Percentiles rank a stretch among this genome's conserved stretches.
phyloP scores from a whole-genome alignment of 441 rosid genomes.

The Populus tomentosa region DNA sequence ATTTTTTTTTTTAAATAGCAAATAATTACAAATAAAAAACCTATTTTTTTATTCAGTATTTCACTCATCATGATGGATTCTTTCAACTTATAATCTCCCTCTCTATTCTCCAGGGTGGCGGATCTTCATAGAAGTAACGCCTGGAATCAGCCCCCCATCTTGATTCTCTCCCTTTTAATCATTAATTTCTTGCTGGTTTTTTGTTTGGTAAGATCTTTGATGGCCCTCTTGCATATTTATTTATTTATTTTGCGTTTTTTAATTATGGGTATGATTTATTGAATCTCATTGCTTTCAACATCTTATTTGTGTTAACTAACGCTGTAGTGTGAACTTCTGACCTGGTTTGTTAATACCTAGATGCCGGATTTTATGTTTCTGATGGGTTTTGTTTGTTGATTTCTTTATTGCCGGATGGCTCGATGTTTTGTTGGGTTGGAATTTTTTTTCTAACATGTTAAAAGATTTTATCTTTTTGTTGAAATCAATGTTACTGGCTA shows the following conservation, averaged over 20 bases:
- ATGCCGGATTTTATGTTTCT: slow-evolving; percentile 11
- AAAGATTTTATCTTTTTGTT: not conserved
- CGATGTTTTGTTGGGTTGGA: not conserved
- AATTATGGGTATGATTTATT: not conserved
- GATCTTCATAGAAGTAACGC: slow-evolving; percentile 1
- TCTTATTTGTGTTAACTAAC: not conserved
- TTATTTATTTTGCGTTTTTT: not conserved
- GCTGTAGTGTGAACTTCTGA: not conserved
- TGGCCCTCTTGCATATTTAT: not conserved
- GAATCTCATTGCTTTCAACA: not conserved
- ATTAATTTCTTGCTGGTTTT: not conserved
- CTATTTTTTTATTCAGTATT: too few species aligned
- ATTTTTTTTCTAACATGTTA: not conserved
- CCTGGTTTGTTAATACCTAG: slow-evolving; percentile 9
- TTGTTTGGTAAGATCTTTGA: slow-evolving; percentile 15
- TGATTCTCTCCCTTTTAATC: not conserved
- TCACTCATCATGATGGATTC: not conserved
- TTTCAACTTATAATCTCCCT: not conserved
- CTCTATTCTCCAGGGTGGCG: slow-evolving; percentile 1
- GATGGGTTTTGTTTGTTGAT: not conserved
- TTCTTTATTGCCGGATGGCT: not conserved
- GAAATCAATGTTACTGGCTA: not conserved
- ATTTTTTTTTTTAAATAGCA: too few species aligned
- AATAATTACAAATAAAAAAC: too few species aligned
- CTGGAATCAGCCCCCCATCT: not conserved